Conservation (phyloP, 345 rosid species). For the Eucalyptus sp. region DNA sequence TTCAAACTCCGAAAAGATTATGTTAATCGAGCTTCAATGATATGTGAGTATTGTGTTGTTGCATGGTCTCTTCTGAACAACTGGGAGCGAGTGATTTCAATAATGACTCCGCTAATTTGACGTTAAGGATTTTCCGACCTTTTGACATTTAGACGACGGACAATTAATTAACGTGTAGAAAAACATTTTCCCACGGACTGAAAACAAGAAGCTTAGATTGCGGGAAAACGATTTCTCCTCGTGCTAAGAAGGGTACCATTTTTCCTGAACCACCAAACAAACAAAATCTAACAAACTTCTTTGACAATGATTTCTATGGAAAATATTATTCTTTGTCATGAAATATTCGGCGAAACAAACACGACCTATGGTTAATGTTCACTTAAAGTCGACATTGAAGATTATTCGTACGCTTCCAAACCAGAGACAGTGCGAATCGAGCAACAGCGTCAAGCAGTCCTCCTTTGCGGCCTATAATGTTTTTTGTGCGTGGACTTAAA, state of each 20-base stretch:
- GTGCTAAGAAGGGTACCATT: background rate
- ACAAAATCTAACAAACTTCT: background rate
- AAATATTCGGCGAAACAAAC: background rate
- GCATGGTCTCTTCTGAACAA: background rate
- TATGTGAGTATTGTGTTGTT: background rate
- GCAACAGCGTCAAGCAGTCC: background rate
- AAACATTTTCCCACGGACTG: too few species aligned
- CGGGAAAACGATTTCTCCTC: background rate
- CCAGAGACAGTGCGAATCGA: background rate
- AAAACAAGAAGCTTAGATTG: too few species aligned
- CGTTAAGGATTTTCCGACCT: background rate
- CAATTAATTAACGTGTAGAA: background rate
- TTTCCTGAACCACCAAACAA: background rate
- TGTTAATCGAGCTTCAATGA: background rate
- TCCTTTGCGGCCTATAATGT: background rate
- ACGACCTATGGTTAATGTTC: background rate
- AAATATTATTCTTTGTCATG: background rate
- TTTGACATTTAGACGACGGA: background rate
- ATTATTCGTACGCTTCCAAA: background rate
- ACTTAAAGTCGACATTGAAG: background rate
- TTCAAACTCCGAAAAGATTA: background rate
- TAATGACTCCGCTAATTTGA: background rate
- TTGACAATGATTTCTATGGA: background rate
- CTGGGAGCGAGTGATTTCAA: background rate
- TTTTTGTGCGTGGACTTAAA: background rate